Conservation (phyloP, 1,284 basidiomycete species). For the Pseudozyma thailandica region DNA sequence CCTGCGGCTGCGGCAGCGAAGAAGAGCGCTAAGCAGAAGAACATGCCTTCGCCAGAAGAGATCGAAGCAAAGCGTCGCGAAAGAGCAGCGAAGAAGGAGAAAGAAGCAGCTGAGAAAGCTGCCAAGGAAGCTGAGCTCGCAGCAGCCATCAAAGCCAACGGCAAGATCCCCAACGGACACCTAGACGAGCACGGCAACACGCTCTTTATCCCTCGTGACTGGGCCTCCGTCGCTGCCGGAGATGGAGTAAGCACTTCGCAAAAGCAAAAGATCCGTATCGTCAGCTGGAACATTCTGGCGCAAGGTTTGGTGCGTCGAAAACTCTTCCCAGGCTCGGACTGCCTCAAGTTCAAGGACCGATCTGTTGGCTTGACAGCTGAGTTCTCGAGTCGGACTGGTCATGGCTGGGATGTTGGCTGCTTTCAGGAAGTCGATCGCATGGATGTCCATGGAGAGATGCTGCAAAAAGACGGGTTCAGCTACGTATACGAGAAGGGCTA, state of each 20-base stretch:
- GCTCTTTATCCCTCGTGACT: conserved; percentile 47
- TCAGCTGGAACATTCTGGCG: conserved; percentile 68
- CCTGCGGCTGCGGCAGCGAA: conserved; percentile 1
- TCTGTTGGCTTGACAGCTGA: conserved; percentile 55
- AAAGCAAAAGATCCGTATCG: conserved; percentile 33
- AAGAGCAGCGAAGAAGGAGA: conserved; percentile 50
- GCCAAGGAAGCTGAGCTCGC: conserved; percentile 45
- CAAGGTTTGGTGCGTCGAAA: conserved; percentile 69
- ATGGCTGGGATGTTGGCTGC: conserved; percentile 68
- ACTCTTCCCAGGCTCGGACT: conserved; percentile 69
- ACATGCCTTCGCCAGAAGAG: conserved; percentile 43
- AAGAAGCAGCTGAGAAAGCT: conserved; percentile 46
- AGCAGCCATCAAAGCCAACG: conserved; percentile 40
- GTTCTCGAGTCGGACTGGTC: conserved; percentile 48
- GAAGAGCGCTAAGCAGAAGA: conserved; percentile 32
- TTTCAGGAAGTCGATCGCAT: conserved; percentile 69
- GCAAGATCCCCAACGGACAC: conserved; percentile 44
- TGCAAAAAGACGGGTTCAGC: conserved; percentile 53
- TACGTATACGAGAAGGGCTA: conserved; percentile 65
- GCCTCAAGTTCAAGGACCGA: conserved; percentile 68
- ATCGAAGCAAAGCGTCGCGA: conserved; percentile 45
- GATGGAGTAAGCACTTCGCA: background rate
- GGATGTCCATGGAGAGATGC: conserved; percentile 57
- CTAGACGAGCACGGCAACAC: conserved; percentile 36
- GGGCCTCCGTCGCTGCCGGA: conserved; percentile 22